Conservation (phyloP, 176 grass and related monocot genomes). For the Aechmea fasciata region DNA sequence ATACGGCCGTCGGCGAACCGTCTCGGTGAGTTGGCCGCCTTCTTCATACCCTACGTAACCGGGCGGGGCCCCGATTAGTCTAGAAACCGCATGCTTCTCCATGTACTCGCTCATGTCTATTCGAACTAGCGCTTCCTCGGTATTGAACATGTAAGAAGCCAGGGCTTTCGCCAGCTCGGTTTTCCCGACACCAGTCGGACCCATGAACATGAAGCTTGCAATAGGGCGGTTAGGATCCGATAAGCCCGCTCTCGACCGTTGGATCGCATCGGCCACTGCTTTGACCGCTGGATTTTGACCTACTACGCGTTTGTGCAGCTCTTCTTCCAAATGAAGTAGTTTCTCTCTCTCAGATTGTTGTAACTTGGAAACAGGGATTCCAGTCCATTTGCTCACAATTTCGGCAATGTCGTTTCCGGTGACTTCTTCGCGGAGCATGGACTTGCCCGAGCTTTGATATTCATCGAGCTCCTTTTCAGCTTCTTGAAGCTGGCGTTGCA, state of each 20-base stretch:
- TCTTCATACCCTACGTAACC: constrained; percentile 98
- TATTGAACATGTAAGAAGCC: constrained; percentile 93
- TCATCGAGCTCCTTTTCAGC: constrained; percentile 84
- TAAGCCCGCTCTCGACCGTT: constrained; percentile 93
- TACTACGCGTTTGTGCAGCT: constrained; percentile 88
- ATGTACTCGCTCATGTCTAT: constrained; percentile 99
- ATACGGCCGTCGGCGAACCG: constrained; percentile 77
- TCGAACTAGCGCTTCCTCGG: constrained; percentile 93
- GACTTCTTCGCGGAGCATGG: constrained; percentile 99
- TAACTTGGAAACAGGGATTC: constrained; percentile 92
- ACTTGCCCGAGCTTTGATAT: constrained; percentile 94
- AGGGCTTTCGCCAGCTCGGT: constrained; percentile 92
- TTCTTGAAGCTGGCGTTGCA: constrained; percentile 70
- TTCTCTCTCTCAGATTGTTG: constrained; percentile 96
- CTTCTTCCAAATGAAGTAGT: constrained; percentile 79
- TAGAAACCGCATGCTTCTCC: constrained; percentile 97
- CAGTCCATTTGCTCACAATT: constrained; percentile 95
- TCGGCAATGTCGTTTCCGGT: constrained; percentile 94
- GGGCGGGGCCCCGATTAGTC: constrained; percentile 84
- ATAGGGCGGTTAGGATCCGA: constrained; percentile 93
- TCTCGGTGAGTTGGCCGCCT: constrained; percentile 89
- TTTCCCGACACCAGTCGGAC: constrained; percentile 98
- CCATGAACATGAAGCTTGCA: constrained; percentile 99
- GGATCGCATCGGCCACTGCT: constrained; percentile 94
- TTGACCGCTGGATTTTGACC: constrained; percentile 92